Evolutionary conservation across 2,329 filamentous ascomycete genomes (phyloP), one percentile per base, ranked within the genome.

Genomic region (Spiromastix sp.): DNA sequence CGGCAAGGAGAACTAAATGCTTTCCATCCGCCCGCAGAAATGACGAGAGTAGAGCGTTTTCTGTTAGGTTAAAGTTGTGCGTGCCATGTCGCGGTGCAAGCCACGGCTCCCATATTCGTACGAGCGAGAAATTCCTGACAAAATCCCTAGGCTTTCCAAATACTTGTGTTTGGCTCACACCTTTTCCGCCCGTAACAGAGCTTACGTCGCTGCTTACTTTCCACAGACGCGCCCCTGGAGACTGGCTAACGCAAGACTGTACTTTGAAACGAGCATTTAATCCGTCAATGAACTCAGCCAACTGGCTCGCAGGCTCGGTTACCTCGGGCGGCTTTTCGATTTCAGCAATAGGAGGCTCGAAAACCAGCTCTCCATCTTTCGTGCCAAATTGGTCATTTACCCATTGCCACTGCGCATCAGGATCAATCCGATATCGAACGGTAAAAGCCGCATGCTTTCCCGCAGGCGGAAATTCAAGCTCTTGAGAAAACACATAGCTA

Each of bases 11-110:
- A 1, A 87, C 83, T 4, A 95, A 60, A 54, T 85, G 80, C 15
- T 77, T 70, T 0, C 89, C 87, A 44, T 81, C 67, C 0, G 65
- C 56, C 16, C 76, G 79, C 15, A 93, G 63, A 47, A 95, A 94
- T 0, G 84, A 83, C 39, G 79, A 77, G 12, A 93, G 54, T 2
- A 95, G 60, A 1, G 77, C 85, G 49, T 93, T 83, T 47, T 86
- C 83, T 41, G 85, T 80, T 4, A 87, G 64, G 4, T 64, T 61
- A 38, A 93, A 81, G 1, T 62, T 62, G 3, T 64, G 58, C 42
- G 72, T 77, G 9, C 87, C 87, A 54, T 95, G 87, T 25, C 85
- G 70, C n/a, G 89, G 89, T 5, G 81, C 85, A 8, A 94, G 64
- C 89, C 89, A 96, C 1, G 86, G 81, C 21, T 71, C 72, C 76